phyloP scores from a whole-genome alignment of 108 stramenopile species.

The Schizochytrium sp. region DNA sequence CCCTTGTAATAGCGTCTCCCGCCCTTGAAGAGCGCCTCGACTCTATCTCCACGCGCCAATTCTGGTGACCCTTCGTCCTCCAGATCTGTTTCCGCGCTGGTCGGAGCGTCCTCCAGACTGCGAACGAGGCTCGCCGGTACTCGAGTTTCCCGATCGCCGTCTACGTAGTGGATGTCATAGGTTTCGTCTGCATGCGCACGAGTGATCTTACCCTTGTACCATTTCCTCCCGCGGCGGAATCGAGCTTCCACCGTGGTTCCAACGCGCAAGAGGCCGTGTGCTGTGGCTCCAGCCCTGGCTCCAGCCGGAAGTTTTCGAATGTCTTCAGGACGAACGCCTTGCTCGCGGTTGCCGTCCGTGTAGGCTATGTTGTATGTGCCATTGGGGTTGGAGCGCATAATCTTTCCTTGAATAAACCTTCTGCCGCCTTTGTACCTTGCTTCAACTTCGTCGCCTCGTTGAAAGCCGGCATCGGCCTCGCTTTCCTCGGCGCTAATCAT shows the following conservation, averaged over 20 bases:
- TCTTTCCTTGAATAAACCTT: conserved; percentile 31
- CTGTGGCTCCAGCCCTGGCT: neutral
- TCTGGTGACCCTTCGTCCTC: neutral
- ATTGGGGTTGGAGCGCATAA: neutral
- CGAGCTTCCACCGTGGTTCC: conserved; percentile 46
- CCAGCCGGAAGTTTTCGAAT: conserved; percentile 8
- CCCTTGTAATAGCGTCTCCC: conserved; percentile 2
- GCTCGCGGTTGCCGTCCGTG: conserved; percentile 42
- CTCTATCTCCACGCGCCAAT: neutral
- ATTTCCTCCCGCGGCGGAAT: conserved; percentile 30
- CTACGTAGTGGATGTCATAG: conserved; percentile 37
- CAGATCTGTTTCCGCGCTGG: neutral
- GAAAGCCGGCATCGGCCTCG: neutral
- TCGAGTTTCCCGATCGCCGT: conserved; percentile 31
- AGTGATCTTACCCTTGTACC: conserved; percentile 27
- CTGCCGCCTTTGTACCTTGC: conserved; percentile 10
- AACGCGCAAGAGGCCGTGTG: neutral
- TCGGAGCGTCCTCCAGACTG: neutral
- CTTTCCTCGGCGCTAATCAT: neutral
- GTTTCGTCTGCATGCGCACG: conserved; percentile 33
- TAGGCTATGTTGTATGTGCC: conserved; percentile 32
- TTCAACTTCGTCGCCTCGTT: neutral
- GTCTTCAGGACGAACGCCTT: conserved; percentile 21
- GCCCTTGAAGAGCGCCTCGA: conserved; percentile 16
- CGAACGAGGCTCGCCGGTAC: neutral